Percentiles rank a stretch among this genome's conserved stretches.
phyloP scores from a whole-genome alignment of 1,284 basidiomycete genomes.

The Cryptococcus jaspeensis region DNA sequence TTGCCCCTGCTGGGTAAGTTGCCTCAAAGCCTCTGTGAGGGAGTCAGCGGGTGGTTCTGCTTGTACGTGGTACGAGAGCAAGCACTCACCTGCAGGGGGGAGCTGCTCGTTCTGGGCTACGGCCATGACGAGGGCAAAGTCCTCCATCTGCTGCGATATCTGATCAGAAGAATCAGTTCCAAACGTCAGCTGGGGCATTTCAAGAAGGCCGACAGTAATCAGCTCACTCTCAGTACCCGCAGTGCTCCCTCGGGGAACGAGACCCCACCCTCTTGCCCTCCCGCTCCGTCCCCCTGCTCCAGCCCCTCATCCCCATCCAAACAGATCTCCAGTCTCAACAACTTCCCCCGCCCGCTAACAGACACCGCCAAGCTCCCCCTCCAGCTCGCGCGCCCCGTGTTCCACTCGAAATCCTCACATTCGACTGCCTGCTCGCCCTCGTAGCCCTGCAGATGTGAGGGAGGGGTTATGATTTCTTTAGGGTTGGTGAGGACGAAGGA shows the following conservation, averaged over 20 bases:
- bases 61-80: too few species aligned
- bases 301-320: not conserved
- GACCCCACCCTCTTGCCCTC: not conserved
- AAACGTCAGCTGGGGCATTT: not conserved
- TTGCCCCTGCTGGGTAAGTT: too few species aligned
- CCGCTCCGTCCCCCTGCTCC: not conserved
- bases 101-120: not conserved
- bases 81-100: constrained; percentile 1
- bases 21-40: too few species aligned
- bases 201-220: too few species aligned
- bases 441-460: not conserved
- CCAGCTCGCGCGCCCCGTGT: not conserved
- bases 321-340: not conserved
- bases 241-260: constrained; percentile 6
- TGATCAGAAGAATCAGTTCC: not conserved
- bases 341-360: not conserved
- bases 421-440: not conserved
- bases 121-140: constrained; percentile 1
- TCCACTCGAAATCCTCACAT: not conserved
- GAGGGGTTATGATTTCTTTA: not conserved
- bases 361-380: not conserved
- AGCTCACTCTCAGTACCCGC: constrained; percentile 9
- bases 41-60: too few species aligned
- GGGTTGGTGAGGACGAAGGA: constrained; percentile 2
- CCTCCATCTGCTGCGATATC: constrained; percentile 11